These are phyloP conservation scores for Leptoxyphium fumago DNA, from an alignment of 2,329 filamentous ascomycete genomes.

Conservation along the genomic window DNA sequence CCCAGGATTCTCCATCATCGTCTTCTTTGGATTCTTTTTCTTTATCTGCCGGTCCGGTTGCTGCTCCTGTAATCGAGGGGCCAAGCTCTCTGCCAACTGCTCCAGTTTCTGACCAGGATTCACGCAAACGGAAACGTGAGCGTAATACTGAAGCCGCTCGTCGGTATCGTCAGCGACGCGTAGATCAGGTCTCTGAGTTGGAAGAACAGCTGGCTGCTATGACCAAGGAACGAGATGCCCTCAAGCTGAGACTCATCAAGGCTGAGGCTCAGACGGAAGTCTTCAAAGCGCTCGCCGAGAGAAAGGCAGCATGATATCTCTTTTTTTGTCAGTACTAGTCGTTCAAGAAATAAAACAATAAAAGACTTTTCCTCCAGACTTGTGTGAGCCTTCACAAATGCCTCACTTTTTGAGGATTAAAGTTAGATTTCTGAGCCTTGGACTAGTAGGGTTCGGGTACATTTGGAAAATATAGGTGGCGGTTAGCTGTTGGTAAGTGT, in stretches of 20 bases:
- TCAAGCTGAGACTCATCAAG: conserved; percentile 47
- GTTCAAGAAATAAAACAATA: too few relatives aligned
- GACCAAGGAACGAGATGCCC: conserved; percentile 46
- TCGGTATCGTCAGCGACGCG: conserved; percentile 55
- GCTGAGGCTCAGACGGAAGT: conserved; percentile 51
- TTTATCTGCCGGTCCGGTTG: not conserved
- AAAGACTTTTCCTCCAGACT: too few relatives aligned
- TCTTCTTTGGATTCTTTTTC: not conserved
- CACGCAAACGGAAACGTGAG: conserved; percentile 38
- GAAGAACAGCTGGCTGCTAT: conserved; percentile 45
- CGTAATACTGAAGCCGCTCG: conserved; percentile 58
- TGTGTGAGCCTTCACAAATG: too few relatives aligned
- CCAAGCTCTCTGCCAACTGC: not conserved
- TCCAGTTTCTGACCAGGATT: conserved; percentile 1
- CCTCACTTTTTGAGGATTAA: too few relatives aligned
- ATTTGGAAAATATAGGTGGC: too few relatives aligned
- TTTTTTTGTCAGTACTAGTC: not conserved
- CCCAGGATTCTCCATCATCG: not conserved
- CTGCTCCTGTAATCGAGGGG: not conserved
- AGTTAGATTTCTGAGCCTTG: too few relatives aligned
- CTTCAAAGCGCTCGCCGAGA: conserved; percentile 22
- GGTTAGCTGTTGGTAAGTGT: too few relatives aligned
- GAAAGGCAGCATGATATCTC: not conserved
- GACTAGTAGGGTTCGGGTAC: too few relatives aligned
- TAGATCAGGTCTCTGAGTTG: conserved; percentile 49